A percentile compares a stretch with the other conserved stretches of the same genome.
Conservation (phyloP, 192 early-diverging fungal species). For the Cetraspora pellucida region DNA sequence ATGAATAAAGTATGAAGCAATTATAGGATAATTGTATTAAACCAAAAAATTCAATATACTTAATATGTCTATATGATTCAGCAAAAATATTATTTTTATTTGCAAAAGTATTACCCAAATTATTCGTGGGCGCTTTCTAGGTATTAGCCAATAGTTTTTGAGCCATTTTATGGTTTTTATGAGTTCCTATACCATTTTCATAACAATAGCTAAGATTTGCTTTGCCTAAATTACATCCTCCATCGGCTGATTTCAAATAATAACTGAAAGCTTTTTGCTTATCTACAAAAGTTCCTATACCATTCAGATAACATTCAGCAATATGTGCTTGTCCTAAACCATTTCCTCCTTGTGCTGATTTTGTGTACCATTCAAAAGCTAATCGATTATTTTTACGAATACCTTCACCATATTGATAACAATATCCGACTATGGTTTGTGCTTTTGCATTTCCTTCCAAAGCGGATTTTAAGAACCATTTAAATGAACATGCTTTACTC, state of each 20-base stretch:
- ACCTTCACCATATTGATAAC: slow-evolving; percentile 77
- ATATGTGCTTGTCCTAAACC: slow-evolving; percentile 57
- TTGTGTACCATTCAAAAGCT: slow-evolving; percentile 66
- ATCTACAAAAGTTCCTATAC: slow-evolving; percentile 56
- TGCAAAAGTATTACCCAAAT: too few relatives aligned
- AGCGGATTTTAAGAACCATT: slow-evolving; percentile 65
- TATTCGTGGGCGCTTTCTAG: too few relatives aligned
- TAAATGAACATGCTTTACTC: slow-evolving; percentile 52
- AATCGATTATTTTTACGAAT: slow-evolving; percentile 60
- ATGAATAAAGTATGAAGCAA: too few relatives aligned
- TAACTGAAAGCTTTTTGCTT: slow-evolving; percentile 55
- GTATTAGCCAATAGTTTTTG: too few relatives aligned
- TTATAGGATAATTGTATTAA: too few relatives aligned
- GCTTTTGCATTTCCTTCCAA: slow-evolving; percentile 57
- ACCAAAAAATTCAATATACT: too few relatives aligned
- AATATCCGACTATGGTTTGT: slow-evolving; percentile 72
- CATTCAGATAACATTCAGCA: slow-evolving; percentile 62
- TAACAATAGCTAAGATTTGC: slow-evolving; percentile 82
- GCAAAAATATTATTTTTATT: too few relatives aligned
- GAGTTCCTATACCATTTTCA: slow-evolving; percentile 78
- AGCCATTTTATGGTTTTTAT: too few relatives aligned
- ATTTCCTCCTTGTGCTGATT: slow-evolving; percentile 53
- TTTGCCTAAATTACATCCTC: too few relatives aligned
- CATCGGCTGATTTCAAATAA: slow-evolving; percentile 45
- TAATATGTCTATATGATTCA: too few relatives aligned